Evolutionary conservation across 2,329 filamentous ascomycete species (phyloP).

Genomic region (Xylaria sp.): DNA sequence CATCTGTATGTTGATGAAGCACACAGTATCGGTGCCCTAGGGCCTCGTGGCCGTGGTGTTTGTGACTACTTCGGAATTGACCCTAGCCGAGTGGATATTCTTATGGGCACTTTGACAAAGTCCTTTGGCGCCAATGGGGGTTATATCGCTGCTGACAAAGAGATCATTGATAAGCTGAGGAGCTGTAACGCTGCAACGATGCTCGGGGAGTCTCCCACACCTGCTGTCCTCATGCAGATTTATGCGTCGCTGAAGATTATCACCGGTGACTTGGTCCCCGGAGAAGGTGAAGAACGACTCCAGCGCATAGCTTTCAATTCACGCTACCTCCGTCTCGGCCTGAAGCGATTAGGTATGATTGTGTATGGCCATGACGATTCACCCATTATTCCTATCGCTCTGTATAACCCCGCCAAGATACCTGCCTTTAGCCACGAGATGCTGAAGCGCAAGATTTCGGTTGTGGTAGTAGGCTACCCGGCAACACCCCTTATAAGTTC

Average conservation of each 20-base stretch:
- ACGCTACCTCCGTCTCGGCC: constrained; percentile 93
- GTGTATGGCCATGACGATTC: constrained; percentile 98
- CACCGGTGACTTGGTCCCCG: constrained; percentile 84
- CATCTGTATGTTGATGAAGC: constrained; percentile 95
- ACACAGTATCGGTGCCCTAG: constrained; percentile 93
- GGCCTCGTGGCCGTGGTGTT: constrained; percentile 87
- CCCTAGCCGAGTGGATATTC: constrained; percentile 86
- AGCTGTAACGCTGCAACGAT: constrained; percentile 86
- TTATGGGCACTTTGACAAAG: constrained; percentile 98
- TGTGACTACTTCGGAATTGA: constrained; percentile 98
- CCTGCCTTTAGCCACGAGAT: constrained; percentile 98
- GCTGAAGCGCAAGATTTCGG: constrained; percentile 96
- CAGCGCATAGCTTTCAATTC: constrained; percentile 98
- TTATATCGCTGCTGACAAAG: constrained; percentile 89
- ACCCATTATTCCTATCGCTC: constrained; percentile 91
- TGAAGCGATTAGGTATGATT: constrained; percentile 97
- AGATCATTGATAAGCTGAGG: constrained; percentile 91
- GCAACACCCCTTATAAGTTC: constrained; percentile 96
- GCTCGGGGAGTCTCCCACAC: constrained; percentile 87
- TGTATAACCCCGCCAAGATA: constrained; percentile 99
- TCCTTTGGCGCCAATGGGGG: constrained; percentile 98
- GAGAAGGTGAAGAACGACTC: constrained; percentile 93
- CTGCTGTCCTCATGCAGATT: constrained; percentile 91
- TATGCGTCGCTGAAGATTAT: constrained; percentile 87
- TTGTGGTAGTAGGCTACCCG: constrained; percentile 96